Percentiles rank a stretch among this genome's conserved stretches.
Evolutionary conservation across 495 filamentous ascomycete species (phyloP).

Genomic region (Penicillium waksmanii): DNA sequence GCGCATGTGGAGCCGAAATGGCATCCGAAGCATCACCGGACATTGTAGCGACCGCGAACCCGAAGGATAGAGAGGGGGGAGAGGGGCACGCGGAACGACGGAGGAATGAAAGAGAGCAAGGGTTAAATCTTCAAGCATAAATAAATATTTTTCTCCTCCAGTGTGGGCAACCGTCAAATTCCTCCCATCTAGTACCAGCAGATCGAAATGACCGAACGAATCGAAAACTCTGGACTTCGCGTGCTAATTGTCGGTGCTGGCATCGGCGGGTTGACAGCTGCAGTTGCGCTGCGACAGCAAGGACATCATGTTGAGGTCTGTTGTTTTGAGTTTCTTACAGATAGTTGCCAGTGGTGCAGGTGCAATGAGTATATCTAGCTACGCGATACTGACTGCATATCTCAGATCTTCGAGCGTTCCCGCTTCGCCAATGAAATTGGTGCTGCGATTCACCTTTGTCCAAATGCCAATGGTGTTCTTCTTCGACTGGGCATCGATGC

Average conservation of each 20-base stretch:
- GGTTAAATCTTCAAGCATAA: not conserved
- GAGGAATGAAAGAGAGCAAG: not conserved
- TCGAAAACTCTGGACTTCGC: constrained; percentile 25
- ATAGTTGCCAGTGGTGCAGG: too few species aligned
- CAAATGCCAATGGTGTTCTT: constrained; percentile 57
- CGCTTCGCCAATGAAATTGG: constrained; percentile 57
- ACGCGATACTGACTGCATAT: not conserved
- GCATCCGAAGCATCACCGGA: constrained; percentile 8
- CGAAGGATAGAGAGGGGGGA: not conserved
- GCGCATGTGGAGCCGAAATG: constrained; percentile 41
- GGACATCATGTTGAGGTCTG: constrained; percentile 57
- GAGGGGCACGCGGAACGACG: not conserved
- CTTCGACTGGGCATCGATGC: constrained; percentile 46
- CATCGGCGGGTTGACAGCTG: constrained; percentile 57
- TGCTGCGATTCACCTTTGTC: constrained; percentile 57
- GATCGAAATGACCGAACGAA: not conserved
- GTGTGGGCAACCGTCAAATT: not conserved
- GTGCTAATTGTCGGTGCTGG: constrained; percentile 60
- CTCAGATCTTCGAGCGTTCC: constrained; percentile 58
- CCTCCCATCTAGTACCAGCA: not conserved
- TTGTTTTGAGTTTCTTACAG: not conserved
- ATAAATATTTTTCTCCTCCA: not conserved
- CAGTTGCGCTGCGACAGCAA: constrained; percentile 55
- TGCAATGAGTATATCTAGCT: not conserved
- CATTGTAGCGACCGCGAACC: not conserved